phyloP scores from a whole-genome alignment of 2,329 filamentous ascomycete species.

The Thielaviopsis ethacetica region DNA sequence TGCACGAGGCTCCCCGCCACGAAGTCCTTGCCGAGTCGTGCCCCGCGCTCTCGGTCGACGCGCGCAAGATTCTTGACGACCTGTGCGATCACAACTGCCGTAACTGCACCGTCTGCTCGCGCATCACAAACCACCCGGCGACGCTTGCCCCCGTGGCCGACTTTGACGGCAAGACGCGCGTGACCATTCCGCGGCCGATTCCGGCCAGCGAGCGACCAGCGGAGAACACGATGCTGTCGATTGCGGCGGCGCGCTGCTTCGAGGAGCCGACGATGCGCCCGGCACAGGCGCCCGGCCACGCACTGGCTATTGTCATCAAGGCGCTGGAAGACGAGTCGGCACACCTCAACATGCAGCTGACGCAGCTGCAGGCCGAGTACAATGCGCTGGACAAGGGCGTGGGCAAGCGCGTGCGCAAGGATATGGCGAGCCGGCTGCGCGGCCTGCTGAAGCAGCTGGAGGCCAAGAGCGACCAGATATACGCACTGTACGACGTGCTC shows the following conservation, averaged over 20 bases:
- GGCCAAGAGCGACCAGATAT: conserved; percentile 63
- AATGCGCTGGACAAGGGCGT: conserved; percentile 49
- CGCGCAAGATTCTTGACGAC: conserved; percentile 34
- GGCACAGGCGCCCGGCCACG: conserved; percentile 51
- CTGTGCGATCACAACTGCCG: conserved; percentile 37
- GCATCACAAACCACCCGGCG: conserved; percentile 31
- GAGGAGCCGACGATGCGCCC: conserved; percentile 46
- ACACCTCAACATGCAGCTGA: conserved; percentile 58
- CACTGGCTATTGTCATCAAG: conserved; percentile 72
- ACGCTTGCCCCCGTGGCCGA: conserved; percentile 22
- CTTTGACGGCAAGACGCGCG: conserved; percentile 34
- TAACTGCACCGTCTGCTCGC: conserved; percentile 41
- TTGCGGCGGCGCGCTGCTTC: conserved; percentile 11
- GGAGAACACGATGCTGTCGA: conserved; percentile 5
- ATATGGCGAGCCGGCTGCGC: conserved; percentile 44
- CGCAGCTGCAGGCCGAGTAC: conserved; percentile 43
- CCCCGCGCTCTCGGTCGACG: conserved; percentile 33
- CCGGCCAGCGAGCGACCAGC: conserved; percentile 44
- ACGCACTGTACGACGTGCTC: conserved; percentile 67
- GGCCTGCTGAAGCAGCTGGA: conserved; percentile 47
- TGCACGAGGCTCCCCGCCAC: conserved; percentile 8
- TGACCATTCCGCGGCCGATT: conserved; percentile 47
- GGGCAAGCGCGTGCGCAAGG: conserved; percentile 46
- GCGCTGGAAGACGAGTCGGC: conserved; percentile 62
- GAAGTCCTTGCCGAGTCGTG: conserved; percentile 17